These are phyloP conservation scores for Plantago ovata DNA, from an alignment of 257 asterid species.

Conservation along the genomic window DNA sequence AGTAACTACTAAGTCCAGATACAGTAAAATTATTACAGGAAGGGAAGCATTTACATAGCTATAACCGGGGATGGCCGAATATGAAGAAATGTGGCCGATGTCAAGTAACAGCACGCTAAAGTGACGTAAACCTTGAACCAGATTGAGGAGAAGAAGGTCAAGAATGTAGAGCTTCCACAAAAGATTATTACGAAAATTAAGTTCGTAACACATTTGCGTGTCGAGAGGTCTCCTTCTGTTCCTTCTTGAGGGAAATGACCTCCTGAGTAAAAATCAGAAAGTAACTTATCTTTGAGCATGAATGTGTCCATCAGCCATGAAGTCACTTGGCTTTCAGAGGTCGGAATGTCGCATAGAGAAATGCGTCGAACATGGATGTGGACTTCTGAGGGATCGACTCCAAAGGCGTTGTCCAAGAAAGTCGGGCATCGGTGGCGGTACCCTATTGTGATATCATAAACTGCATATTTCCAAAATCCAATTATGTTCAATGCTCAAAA, in stretches of 20 bases:
- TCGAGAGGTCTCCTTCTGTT: constrained; percentile 55
- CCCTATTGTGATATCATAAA: constrained; percentile 83
- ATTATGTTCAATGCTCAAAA: not conserved
- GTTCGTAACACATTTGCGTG: constrained; percentile 44
- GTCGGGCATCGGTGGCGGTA: constrained; percentile 67
- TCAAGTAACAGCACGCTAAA: constrained; percentile 50
- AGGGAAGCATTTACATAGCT: not conserved
- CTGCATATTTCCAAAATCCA: constrained; percentile 35
- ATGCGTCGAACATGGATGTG: constrained; percentile 69
- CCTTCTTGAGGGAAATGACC: constrained; percentile 73
- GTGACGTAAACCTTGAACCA: constrained; percentile 74
- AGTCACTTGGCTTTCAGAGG: constrained; percentile 44
- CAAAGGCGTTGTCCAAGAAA: constrained; percentile 79
- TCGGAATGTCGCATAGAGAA: constrained; percentile 47
- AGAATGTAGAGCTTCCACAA: constrained; percentile 49
- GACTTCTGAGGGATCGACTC: constrained; percentile 86
- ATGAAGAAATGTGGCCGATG: constrained; percentile 56
- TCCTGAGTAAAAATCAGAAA: constrained; percentile 47
- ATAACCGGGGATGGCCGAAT: constrained; percentile 51
- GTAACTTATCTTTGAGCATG: constrained; percentile 58
- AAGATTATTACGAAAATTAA: constrained; percentile 44
- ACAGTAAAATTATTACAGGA: not conserved
- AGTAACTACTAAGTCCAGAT: too few species aligned
- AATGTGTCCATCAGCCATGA: constrained; percentile 74
- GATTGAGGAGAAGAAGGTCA: constrained; percentile 61